Evolutionary conservation across 192 early-diverging fungal species (phyloP).

Genomic region (Entomortierella lignicola): DNA sequence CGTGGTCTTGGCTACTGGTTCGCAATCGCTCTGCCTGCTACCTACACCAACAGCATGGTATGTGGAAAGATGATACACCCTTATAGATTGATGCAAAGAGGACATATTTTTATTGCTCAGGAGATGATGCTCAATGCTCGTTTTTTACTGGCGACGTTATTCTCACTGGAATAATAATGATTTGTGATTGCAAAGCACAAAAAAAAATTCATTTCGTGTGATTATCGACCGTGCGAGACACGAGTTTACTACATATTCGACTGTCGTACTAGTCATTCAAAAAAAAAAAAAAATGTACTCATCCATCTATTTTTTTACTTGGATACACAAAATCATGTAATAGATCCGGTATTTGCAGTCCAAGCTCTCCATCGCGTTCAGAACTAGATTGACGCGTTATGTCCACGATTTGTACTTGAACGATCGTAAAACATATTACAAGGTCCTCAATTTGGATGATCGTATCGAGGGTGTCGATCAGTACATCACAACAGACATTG

Average conservation of each 20-base stretch:
- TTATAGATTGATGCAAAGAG: no score
- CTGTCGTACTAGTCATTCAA: no score
- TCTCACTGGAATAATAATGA: not conserved
- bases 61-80: no score
- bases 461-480: slow-evolving; percentile 91
- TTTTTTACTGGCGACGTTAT: no score
- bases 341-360: slow-evolving; percentile 79
- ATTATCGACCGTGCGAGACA: no score
- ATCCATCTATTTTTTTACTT: no score
- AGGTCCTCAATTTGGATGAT: slow-evolving; percentile 90
- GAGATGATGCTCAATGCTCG: no score
- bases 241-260: not conserved
- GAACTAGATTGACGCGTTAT: slow-evolving; percentile 88
- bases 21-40: slow-evolving; percentile 93
- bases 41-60: slow-evolving; percentile 98
- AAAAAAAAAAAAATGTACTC: no score
- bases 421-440: slow-evolving; percentile 90
- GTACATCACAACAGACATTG: slow-evolving; percentile 90
- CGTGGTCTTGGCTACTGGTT: slow-evolving; percentile 89
- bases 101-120: no score
- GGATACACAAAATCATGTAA: not conserved
- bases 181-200: slow-evolving; percentile 54
- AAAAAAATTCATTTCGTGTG: slow-evolving; percentile 2
- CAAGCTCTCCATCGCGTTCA: slow-evolving; percentile 81
- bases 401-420: slow-evolving; percentile 87